These are phyloP conservation scores for Colletotrichum sp. DNA, from an alignment of 2,329 filamentous ascomycete genomes.

Conservation along the genomic window DNA sequence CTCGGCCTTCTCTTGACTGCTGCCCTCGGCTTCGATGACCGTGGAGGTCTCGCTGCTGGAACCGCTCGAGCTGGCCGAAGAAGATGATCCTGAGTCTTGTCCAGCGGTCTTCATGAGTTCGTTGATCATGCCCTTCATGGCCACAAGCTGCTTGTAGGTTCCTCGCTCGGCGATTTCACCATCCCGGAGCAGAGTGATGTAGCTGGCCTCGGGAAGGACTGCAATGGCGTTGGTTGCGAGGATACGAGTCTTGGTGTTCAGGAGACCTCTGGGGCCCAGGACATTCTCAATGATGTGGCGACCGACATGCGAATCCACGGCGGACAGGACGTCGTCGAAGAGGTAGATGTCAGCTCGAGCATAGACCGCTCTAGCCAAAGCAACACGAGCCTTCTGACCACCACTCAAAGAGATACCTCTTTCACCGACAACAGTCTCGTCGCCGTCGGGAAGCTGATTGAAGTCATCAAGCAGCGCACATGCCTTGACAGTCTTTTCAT, in stretches of 20 bases:
- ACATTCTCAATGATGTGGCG: conserved; percentile 95
- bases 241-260: conserved; percentile 86
- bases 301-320: conserved; percentile 98
- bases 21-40: conserved; percentile 55
- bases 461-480: conserved; percentile 94
- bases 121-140: conserved; percentile 90
- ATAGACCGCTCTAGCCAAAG: conserved; percentile 92
- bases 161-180: conserved; percentile 86
- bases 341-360: conserved; percentile 96
- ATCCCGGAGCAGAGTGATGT: conserved; percentile 83
- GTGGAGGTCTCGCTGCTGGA: conserved; percentile 62
- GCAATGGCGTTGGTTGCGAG: conserved; percentile 95
- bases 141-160: conserved; percentile 88
- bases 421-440: conserved; percentile 96
- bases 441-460: conserved; percentile 88
- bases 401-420: conserved; percentile 95
- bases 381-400: conserved; percentile 93
- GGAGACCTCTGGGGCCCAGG: conserved; percentile 81
- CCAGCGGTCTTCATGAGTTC: conserved; percentile 82
- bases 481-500: conserved; percentile 89
- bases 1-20: conserved; percentile 64
- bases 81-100: conserved; percentile 42
- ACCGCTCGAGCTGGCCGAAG: conserved; percentile 51
- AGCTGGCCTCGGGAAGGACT: conserved; percentile 87
- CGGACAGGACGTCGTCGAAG: conserved; percentile 91